Percentiles rank a stretch among this genome's conserved stretches.
phyloP scores from a whole-genome alignment of 164 flowering plant species.

The Magnolia changhungtana region DNA sequence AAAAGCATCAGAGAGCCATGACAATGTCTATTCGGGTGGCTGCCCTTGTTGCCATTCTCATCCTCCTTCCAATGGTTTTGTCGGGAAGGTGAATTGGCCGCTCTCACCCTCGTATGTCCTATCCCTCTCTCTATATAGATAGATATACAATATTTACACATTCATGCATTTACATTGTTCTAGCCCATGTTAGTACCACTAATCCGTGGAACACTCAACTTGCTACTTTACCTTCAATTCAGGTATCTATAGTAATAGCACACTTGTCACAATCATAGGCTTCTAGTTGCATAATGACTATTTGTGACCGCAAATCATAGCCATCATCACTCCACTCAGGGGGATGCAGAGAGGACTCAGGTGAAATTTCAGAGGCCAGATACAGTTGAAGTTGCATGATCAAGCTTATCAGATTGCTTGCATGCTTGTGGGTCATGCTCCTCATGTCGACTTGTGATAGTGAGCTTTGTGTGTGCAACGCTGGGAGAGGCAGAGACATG shows the following conservation, averaged over 20 bases:
- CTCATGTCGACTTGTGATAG: constrained; percentile 76
- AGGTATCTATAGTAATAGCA: background rate
- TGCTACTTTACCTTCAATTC: background rate
- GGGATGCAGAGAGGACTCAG: background rate
- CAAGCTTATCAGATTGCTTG: constrained; percentile 79
- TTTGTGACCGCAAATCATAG: constrained; percentile 23
- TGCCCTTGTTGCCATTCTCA: constrained; percentile 14
- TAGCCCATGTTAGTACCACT: too few species aligned
- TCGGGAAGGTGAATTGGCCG: constrained; percentile 27
- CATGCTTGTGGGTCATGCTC: constrained; percentile 89
- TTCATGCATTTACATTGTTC: too few species aligned
- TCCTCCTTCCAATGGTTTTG: constrained; percentile 22
- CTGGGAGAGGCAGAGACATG: constrained; percentile 80
- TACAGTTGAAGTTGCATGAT: constrained; percentile 61
- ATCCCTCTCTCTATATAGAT: too few species aligned
- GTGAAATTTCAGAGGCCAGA: constrained; percentile 26
- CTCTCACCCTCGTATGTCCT: constrained; percentile 22
- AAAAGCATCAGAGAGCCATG: constrained; percentile 17
- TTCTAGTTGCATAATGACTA: too few species aligned
- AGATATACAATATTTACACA: background rate
- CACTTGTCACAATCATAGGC: background rate
- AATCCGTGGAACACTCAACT: background rate
- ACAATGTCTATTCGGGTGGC: constrained; percentile 14
- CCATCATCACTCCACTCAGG: constrained; percentile 19
- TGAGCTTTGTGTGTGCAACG: constrained; percentile 75